These are phyloP conservation scores for Vitis riparia DNA, from an alignment of 164 flowering plant genomes.

Conservation along the genomic window DNA sequence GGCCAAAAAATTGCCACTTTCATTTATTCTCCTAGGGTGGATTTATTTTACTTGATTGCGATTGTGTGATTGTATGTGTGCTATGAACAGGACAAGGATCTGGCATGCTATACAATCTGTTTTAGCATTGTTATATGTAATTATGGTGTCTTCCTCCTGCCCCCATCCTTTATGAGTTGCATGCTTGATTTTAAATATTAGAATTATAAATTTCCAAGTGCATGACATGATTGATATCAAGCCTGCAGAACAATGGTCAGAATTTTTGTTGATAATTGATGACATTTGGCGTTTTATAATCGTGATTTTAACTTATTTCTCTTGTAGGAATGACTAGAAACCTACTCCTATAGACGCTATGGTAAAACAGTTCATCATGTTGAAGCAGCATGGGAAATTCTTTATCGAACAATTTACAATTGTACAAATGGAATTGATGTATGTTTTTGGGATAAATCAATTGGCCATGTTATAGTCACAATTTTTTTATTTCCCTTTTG, in stretches of 20 bases:
- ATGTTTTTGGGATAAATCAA: conserved; percentile 27
- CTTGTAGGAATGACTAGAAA: conserved; percentile 77
- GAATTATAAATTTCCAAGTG: background rate
- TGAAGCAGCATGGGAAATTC: conserved; percentile 90
- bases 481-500: no score
- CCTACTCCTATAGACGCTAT: conserved; percentile 73
- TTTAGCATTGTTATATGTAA: no score
- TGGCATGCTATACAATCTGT: no score
- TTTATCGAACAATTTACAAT: conserved; percentile 81
- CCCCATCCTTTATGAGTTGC: no score
- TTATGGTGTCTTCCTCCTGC: no score
- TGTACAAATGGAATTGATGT: conserved; percentile 95
- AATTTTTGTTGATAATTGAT: background rate
- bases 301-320: conserved; percentile 4
- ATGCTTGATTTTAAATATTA: background rate
- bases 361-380: conserved; percentile 63
- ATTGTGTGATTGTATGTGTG: no score
- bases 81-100: no score
- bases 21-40: no score
- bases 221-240: background rate
- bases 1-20: no score
- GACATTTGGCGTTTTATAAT: background rate
- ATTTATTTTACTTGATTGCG: no score
- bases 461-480: background rate
- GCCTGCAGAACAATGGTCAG: background rate